phyloP scores from a whole-genome alignment of 768 basidiomycete genomes.

The Gymnopilus dilepis region DNA sequence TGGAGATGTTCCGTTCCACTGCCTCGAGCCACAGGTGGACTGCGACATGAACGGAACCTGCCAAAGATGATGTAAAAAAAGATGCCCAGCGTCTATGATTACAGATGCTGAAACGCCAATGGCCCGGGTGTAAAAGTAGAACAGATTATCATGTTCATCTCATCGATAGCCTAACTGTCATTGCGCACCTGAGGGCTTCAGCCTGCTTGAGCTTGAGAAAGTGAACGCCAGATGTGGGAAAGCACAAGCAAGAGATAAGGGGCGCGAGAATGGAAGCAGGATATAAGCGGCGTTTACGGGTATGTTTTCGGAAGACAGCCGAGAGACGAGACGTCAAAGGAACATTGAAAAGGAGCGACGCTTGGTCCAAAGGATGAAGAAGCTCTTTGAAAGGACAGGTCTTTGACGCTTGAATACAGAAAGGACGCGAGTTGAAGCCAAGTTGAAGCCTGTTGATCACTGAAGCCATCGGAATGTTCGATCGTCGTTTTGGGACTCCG shows the following conservation, averaged over 20 bases:
- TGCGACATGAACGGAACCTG: constrained; percentile 10
- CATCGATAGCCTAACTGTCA: constrained; percentile 23
- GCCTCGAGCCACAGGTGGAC: not conserved
- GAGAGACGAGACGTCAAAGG: not conserved
- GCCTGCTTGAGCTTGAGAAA: constrained; percentile 21
- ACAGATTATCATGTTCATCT: constrained; percentile 10
- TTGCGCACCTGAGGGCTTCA: not conserved
- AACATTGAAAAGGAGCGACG: not conserved
- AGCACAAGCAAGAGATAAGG: constrained; percentile 10
- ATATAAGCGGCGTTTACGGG: constrained; percentile 1
- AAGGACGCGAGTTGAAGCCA: not conserved
- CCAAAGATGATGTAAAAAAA: constrained; percentile 13
- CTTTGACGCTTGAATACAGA: not conserved
- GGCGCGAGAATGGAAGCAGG: constrained; percentile 20
- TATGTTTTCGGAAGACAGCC: not conserved
- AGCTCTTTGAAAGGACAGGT: constrained; percentile 1
- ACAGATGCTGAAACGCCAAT: not conserved
- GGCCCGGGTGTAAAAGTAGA: constrained; percentile 1
- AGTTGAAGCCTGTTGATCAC: not conserved
- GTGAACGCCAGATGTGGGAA: constrained; percentile 16
- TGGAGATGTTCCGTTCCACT: not conserved
- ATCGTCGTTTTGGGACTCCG: not conserved
- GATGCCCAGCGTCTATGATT: constrained; percentile 17
- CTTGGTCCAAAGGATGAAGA: not conserved
- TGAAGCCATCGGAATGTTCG: not conserved